Base-by-base conservation (phyloP, 2,329 filamentous ascomycete species). In the Xylariaceae sp. region DNA sequence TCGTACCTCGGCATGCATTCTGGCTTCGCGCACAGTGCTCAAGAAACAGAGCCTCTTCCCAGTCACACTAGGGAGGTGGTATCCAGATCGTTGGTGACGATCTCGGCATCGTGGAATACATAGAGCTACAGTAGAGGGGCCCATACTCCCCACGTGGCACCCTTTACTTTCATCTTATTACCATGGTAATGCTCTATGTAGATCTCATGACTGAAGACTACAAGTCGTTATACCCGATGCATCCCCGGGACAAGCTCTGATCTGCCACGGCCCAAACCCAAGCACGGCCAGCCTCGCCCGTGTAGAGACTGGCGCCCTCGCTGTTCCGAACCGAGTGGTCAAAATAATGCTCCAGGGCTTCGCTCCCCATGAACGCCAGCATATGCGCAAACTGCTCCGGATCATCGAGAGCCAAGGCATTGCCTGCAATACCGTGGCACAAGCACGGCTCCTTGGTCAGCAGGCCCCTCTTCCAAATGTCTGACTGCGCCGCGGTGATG, bases 401-500 rank as follows among this genome's bases (percentile, higher is more conserved):
- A 4, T 41, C 40, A 1, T 46, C 49, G 4, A 60, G 39, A 18
- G 54, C 56, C 13, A 86, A 62, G 13, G 79, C 78, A 54, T 85
- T 85, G 7, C 81, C 79, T 12, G 78, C 70, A 19, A 83, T 78
- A 0, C 81, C 78, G 53, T 86, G 81, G 53, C 81, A 85, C 28
- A 86, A 57, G 52, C 76, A 83, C 2, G 81, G 79, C 52, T 81
- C 76, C 49, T 85, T 85, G 9, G 69, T 79, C 47, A 85, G 62
- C 9, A 83, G 55, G 0, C 80, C 81, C 34, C 74, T 68, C 47
- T 74, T 68, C 70, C 74, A 76, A 18, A 77, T 69, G 40, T 77
- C 72, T 13, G 68, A 68, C 41, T 74, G 65, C 3, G 72, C 78
- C 37, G 69, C 73, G 7, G 53, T 57, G 13, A 83, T 69, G 2